Base-by-base conservation (phyloP, 306 rosid species). In the Cucurbita ficifolia region DNA sequence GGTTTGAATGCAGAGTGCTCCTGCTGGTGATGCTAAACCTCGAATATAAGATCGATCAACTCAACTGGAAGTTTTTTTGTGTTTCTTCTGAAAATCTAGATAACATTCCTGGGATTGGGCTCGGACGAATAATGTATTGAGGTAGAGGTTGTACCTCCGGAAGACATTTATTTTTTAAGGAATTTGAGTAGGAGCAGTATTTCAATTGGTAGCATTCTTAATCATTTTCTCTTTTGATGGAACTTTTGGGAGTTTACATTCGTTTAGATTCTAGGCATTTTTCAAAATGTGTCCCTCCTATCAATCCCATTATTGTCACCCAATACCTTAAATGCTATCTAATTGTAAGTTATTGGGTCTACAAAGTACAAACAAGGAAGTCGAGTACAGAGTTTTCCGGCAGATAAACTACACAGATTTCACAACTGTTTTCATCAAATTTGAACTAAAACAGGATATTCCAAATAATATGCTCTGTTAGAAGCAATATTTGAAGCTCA, bases 1-100 rank as follows among this genome's bases (percentile, higher is more conserved):
- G 55, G 10, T 22, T 46, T 46, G 53, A 13, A 42, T 64, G 74
- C 74, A 70, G 74, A 49, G 74, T 50, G 74, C 74, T 70, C 45
- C 58, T 0, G 58, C 5, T 13, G 74, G 74, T 16, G 45, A 22
- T 70, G 59, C 46, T 33, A 70, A 70, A 70, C 29, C 74, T 50
- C 58, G 59, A 17, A 70, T 70, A 58, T 70, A 16, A 49, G 45
- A 70, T 70, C 59, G 50, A 29, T 49, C 74, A 12, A 70, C 16
- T 8, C 56, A 49, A 5, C 14, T 14, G 16, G 45, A 35, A 24
- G 55, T 49, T 49, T 33, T 69, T 69, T 29, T 29, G 43, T 49
- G 39, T 70, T 29, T 24, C 42, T 4, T 7, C 43, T 46, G 9
- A 49, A 70, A 14, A 13, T 49, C 16, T 46, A 49, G 74, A 9